Percentiles rank a stretch among this genome's conserved stretches.
Conservation (phyloP, 106 monocot genomes). For the Cymbidium sinense region DNA sequence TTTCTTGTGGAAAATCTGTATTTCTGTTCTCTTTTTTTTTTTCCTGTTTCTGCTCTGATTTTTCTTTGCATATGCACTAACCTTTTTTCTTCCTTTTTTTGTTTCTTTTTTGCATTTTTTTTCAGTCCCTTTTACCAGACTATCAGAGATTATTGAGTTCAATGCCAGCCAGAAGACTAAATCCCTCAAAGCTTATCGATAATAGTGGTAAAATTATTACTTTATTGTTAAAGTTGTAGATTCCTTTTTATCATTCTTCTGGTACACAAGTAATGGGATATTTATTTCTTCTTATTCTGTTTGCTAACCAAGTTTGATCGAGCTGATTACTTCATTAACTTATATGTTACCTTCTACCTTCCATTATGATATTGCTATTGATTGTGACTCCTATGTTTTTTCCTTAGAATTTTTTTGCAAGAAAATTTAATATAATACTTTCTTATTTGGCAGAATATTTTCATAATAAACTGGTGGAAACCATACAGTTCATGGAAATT, state of each 20-base stretch:
- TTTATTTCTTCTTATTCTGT: slow-evolving; percentile 1
- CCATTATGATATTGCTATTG: not conserved
- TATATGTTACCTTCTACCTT: not conserved
- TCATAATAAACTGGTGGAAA: slow-evolving; percentile 96
- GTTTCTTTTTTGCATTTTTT: slow-evolving; percentile 13
- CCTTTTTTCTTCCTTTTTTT: not conserved
- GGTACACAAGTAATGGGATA: not conserved
- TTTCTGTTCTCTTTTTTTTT: not conserved
- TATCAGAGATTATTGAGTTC: slow-evolving; percentile 98
- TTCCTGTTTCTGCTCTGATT: not conserved
- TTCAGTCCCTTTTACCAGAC: slow-evolving; percentile 88
- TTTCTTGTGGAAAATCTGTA: not conserved
- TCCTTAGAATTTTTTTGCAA: not conserved
- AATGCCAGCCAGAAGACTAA: slow-evolving; percentile 76
- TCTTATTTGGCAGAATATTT: slow-evolving; percentile 73
- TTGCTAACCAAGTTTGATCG: not conserved
- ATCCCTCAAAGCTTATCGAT: slow-evolving; percentile 82
- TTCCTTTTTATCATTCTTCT: not conserved
- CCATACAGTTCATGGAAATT: slow-evolving; percentile 98
- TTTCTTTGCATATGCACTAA: not conserved
- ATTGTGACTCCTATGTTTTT: not conserved
- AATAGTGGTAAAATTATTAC: slow-evolving; percentile 67
- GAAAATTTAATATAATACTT: not conserved
- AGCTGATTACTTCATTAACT: not conserved
- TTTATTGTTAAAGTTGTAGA: not conserved